Conservation (phyloP, 495 filamentous ascomycete species). For the Viridothelium virens region DNA sequence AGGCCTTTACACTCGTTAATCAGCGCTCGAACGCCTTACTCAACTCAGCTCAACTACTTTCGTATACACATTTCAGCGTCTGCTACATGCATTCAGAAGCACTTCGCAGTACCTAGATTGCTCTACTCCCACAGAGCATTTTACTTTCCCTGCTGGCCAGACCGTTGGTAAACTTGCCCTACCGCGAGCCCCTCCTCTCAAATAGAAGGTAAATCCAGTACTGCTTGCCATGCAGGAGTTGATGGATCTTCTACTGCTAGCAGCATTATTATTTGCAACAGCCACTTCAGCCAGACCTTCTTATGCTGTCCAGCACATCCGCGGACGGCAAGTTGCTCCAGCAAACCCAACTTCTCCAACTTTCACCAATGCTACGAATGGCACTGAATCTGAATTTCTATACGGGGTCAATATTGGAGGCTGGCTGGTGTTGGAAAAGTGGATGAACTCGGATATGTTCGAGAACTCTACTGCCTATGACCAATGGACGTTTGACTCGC, state of each 20-base stretch:
- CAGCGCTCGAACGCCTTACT: background rate
- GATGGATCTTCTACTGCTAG: background rate
- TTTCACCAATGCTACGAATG: background rate
- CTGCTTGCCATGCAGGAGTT: background rate
- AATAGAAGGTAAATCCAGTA: no score
- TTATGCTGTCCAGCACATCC: background rate
- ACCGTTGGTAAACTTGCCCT: background rate
- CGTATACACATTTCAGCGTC: background rate
- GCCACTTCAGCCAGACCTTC: background rate
- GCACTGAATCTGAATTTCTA: background rate
- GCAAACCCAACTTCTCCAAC: background rate
- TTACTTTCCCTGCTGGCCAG: background rate
- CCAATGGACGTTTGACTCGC: constrained; percentile 34
- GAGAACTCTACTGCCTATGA: constrained; percentile 25
- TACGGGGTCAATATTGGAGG: constrained; percentile 29
- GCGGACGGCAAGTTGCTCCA: background rate
- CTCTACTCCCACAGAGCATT: no score
- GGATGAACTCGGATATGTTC: constrained; percentile 35
- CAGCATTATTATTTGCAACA: background rate
- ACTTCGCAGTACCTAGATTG: no score
- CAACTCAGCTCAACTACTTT: background rate
- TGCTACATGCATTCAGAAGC: background rate
- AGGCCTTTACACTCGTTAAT: background rate
- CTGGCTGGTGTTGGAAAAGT: constrained; percentile 39
- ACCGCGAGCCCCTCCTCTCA: no score